Conservation (phyloP, 1,284 basidiomycete species). For the Pseudozyma hubeiensis region DNA sequence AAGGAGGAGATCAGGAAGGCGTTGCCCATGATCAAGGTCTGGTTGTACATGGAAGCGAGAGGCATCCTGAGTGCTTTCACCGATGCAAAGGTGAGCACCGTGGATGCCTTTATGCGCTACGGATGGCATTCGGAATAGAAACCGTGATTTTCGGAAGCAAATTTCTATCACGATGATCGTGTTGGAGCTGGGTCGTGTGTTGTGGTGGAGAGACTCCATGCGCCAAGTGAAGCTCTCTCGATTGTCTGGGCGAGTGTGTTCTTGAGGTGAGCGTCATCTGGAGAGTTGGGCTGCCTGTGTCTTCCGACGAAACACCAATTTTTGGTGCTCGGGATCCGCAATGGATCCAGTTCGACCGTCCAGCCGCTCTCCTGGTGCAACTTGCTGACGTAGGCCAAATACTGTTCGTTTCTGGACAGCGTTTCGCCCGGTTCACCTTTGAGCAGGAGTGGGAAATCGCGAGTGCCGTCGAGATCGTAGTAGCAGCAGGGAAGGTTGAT, state of each 20-base stretch:
- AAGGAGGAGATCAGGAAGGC: conserved; percentile 37
- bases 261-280: background rate
- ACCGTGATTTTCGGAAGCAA: too few relatives aligned
- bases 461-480: conserved; percentile 69
- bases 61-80: conserved; percentile 45
- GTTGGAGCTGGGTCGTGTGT: background rate
- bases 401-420: conserved; percentile 68
- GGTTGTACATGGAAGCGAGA: conserved; percentile 61
- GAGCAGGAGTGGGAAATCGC: conserved; percentile 9
- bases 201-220: conserved; percentile 1
- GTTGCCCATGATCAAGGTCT: conserved; percentile 63
- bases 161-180: too few relatives aligned
- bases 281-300: background rate
- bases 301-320: conserved; percentile 85
- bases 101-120: conserved; percentile 64
- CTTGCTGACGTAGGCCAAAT: conserved; percentile 66
- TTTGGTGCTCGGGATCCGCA: conserved; percentile 90
- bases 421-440: conserved; percentile 6
- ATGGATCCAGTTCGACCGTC: conserved; percentile 83
- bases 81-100: conserved; percentile 48
- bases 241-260: conserved; percentile 2
- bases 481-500: conserved; percentile 90
- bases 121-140: conserved; percentile 59
- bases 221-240: conserved; percentile 4
- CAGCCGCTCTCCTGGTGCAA: conserved; percentile 77